Evolutionary conservation across 768 basidiomycete genomes (phyloP), one percentile per base, ranked within the genome.

Genomic region (Suillus fuscotomentosus): DNA sequence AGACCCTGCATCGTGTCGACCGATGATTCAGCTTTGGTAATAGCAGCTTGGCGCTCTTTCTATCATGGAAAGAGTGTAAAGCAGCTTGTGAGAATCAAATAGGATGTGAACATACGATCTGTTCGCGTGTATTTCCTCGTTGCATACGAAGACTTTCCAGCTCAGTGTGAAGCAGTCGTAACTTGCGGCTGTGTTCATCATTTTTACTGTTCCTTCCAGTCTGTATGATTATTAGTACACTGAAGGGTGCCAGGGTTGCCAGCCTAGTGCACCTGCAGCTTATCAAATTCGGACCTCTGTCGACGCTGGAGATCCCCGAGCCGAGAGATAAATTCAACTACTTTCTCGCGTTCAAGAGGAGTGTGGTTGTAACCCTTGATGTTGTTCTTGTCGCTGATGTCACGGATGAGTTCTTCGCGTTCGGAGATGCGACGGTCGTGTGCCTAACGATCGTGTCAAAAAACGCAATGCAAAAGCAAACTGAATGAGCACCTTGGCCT

Each of bases 331-430:
- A 97, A 96, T 53, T 94, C 90, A 36, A 83, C 73, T 22, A 95
- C 82, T 72, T 94, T 85, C 47, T 86, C 84, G 47, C 87, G 83
- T 59, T 89, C 89, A 42, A 95, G 80, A 2, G 89, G 88, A 0
- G 87, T 82, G 57, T 86, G 81, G 60, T 85, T 86, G 72, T 86
- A 95, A 0, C 92, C 94, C 59, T 87, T 86, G 68, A 98, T 88
- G 10, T 83, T 81, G 68, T 91, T 80, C 67, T 86, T 86, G 42
- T 86, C 79, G 59, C 87, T 83, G 17, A 94, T 85, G 56, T 88
- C 86, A 14, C 84, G 86, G 62, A 98, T 88, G 27, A 89, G 78
- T 15, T 82, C 80, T 73, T 96, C 95, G 38, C 96, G 87, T 5
- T 88, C 87, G 2, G 73, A 69, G 45, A 95, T 76, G 31, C 90